phyloP scores from a whole-genome alignment of 371 early-diverging fungal species.

The Mortierella sp. region DNA sequence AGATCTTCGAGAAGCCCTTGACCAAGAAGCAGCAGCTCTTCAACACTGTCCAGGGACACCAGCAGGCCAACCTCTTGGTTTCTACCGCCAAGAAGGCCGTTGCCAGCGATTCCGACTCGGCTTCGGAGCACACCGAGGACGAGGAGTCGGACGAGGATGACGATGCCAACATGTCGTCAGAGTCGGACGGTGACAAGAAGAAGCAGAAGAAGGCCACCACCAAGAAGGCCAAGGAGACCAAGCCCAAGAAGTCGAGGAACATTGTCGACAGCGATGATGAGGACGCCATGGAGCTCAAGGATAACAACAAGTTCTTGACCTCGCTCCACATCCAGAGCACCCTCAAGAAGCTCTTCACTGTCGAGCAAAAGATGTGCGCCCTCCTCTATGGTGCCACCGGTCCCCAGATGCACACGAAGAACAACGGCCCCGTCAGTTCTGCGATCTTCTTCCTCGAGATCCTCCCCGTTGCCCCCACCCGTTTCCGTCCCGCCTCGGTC shows the following conservation, averaged over 20 bases:
- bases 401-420: slow-evolving; percentile 62
- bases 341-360: slow-evolving; percentile 79
- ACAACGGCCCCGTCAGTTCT: slow-evolving; percentile 62
- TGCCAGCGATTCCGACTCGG: slow-evolving; percentile 32
- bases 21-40: slow-evolving; percentile 74
- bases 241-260: slow-evolving; percentile 48
- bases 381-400: slow-evolving; percentile 85
- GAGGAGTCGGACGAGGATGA: slow-evolving; percentile 55
- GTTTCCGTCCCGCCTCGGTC: slow-evolving; percentile 95
- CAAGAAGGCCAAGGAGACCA: slow-evolving; percentile 25
- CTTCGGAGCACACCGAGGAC: slow-evolving; percentile 51
- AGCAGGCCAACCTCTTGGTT: slow-evolving; percentile 59
- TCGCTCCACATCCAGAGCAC: slow-evolving; percentile 86
- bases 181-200: slow-evolving; percentile 58
- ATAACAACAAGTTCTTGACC: slow-evolving; percentile 74
- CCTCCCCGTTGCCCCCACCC: slow-evolving; percentile 96
- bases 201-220: slow-evolving; percentile 40
- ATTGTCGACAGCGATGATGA: slow-evolving; percentile 61
- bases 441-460: slow-evolving; percentile 97
- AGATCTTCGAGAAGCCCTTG: slow-evolving; percentile 89
- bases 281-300: slow-evolving; percentile 57
- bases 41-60: slow-evolving; percentile 75
- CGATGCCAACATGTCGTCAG: slow-evolving; percentile 52
- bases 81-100: slow-evolving; percentile 28
- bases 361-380: slow-evolving; percentile 80